These are phyloP conservation scores for Beauveria varroae DNA, from an alignment of 2,329 filamentous ascomycete genomes.

Conservation along the genomic window DNA sequence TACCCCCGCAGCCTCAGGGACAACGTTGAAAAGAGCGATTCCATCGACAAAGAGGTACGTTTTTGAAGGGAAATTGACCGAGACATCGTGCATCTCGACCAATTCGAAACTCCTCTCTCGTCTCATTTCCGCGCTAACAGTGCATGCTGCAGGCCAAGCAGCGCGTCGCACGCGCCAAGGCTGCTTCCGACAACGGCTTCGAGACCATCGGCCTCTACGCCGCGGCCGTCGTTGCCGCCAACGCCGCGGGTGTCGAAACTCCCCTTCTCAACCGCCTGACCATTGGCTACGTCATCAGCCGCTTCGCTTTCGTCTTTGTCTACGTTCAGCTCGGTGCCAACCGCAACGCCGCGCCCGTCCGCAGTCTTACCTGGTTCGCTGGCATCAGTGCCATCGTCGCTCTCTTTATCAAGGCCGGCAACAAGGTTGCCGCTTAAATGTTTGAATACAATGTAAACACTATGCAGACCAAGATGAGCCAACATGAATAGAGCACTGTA, in stretches of 20 bases:
- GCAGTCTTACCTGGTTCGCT: conserved; percentile 31
- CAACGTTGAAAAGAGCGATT: conserved; percentile 24
- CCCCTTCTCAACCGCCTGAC: conserved; percentile 32
- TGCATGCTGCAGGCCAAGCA: conserved; percentile 39
- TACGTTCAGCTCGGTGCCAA: conserved; percentile 39
- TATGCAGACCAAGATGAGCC: neutral
- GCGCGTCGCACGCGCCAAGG: conserved; percentile 45
- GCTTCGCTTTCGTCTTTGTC: conserved; percentile 32
- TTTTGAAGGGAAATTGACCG: too few relatives aligned
- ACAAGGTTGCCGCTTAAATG: conserved; percentile 14
- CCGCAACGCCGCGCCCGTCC: conserved; percentile 26
- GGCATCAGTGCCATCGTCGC: conserved; percentile 26
- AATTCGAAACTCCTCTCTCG: neutral
- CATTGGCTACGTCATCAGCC: conserved; percentile 31
- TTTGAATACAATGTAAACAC: neutral
- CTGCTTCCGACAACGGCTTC: conserved; percentile 36
- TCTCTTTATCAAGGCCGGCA: conserved; percentile 36
- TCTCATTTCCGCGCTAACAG: neutral
- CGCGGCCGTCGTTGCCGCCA: conserved; percentile 37
- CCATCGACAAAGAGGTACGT: conserved; percentile 23
- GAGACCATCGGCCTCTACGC: conserved; percentile 38
- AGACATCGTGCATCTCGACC: too few relatives aligned
- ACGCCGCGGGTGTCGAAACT: conserved; percentile 31
- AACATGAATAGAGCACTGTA: neutral
- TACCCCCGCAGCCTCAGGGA: conserved; percentile 30